Evolutionary conservation across 768 basidiomycete genomes (phyloP), one percentile per base, ranked within the genome.

Genomic region (Suillus subluteus): DNA sequence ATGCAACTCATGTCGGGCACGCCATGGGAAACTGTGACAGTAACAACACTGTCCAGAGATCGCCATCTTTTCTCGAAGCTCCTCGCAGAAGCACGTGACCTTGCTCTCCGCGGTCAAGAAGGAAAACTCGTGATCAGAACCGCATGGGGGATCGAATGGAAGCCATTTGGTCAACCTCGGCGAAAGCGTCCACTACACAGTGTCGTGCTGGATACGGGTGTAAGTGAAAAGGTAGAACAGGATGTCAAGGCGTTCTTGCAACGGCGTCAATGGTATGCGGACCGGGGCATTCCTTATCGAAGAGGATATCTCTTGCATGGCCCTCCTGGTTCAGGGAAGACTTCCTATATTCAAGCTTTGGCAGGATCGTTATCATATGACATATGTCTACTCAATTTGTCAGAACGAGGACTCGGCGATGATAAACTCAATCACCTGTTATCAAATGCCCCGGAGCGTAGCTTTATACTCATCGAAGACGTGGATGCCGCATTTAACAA

Each of bases 231-330:
- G 69, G 88, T 99, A n/a, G 88, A 91, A 73, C 73, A 78, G 8
- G 98, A 99, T 75, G 80, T 97, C 52, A 87, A 85, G 67, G 85
- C 90, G 6, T 99, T 99, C 77, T 81, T 99, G 68, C 83, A 82
- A 7, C 82, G 98, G 68, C 87, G 92, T 37, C 86, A 90, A 72
- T 99, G 98, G 98, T 99, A 99, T 78, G 94, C 94, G 41, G 94
- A 98, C 74, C 84, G 98, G 87, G 98, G 97, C 91, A 98, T 99
- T 66, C 98, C 98, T 0, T 99, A 99, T 75, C 89, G 98, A 30
- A 86, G 98, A 68, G 98, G 98, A 46, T 98, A 98, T 77, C 86
- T 99, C 12, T 80, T 99, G 18, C 88, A 99, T 73, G 98, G 98
- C 13, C 98, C 98, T 26, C 98, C 98, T 8, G 98, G 98, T 18